phyloP scores from a whole-genome alignment of 164 flowering plant genomes.

The Vitis amurensis region DNA sequence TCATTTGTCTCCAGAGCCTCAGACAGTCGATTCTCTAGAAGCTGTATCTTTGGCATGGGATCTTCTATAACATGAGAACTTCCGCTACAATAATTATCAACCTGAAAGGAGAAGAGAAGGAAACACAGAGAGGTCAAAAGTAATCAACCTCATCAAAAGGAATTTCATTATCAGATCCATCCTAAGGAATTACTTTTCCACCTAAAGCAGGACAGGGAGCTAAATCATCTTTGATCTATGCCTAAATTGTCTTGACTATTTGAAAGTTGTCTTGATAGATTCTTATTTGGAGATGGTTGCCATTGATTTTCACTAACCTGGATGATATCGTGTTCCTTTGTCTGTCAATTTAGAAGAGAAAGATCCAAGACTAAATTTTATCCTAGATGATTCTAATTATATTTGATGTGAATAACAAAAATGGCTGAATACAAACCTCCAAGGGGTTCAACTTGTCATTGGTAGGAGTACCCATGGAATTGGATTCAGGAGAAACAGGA shows the following conservation, averaged over 20 bases:
- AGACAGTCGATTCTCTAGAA: conserved; percentile 50
- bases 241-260: not conserved
- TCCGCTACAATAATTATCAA: conserved; percentile 11
- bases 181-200: too few relatives aligned
- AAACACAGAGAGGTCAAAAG: not conserved
- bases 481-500: conserved; percentile 13
- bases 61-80: conserved; percentile 21
- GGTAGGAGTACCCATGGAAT: not conserved
- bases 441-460: conserved; percentile 13
- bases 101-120: conserved; percentile 19
- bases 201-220: too few relatives aligned
- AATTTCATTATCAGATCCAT: not conserved
- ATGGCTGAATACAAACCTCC: conserved; percentile 23
- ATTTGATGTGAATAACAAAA: not conserved
- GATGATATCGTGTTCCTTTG: not conserved
- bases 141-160: not conserved
- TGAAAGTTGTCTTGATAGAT: not conserved
- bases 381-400: not conserved
- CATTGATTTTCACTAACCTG: not conserved
- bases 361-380: not conserved
- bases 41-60: conserved; percentile 33
- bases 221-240: not conserved
- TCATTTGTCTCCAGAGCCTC: conserved; percentile 57
- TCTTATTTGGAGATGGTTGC: too few relatives aligned
- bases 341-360: not conserved